Base-by-base conservation (phyloP, 257 asterid species). In the Plantago major region DNA sequence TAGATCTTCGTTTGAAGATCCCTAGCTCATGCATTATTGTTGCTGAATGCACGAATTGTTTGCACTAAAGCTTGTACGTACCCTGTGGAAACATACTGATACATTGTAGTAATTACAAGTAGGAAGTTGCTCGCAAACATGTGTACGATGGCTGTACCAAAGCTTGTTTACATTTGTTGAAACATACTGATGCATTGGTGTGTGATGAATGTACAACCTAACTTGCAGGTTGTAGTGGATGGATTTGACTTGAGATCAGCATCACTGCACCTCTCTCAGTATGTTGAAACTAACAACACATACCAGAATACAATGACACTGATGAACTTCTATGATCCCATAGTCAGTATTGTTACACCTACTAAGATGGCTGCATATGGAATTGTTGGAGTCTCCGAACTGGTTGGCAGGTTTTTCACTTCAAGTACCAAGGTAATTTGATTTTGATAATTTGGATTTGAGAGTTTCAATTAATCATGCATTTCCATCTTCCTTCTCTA, bases 171-270 rank as follows among this genome's bases (percentile, higher is more conserved):
- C n/a, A n/a, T n/a, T n/a, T n/a, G n/a, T n/a, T n/a, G n/a, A n/a
- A n/a, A n/a, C n/a, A n/a, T n/a, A n/a, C n/a, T n/a, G n/a, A n/a
- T n/a, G n/a, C n/a, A n/a, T n/a, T n/a, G n/a, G n/a, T n/a, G n/a
- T n/a, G n/a, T n/a, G n/a, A n/a, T n/a, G n/a, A n/a, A n/a, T n/a
- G 2, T 45, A 15, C 13, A 10, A 1, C 14, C 48, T 52, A 57
- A 28, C 46, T 57, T 46, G 53, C 74, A 91, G 98, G 95, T 91
- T 69, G 99, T 97, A 64, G 95, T 92, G 71, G 99, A 97, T 70
- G 99, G 97, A 42, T 77, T 89, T 68, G 95, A 89, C 74, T 74
- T 92, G 80, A 82, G 99, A 79, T 89, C 95, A 55, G 99, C 97
- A 60, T 92, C 99, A 1, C 70, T 92, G 68, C 89, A 89, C 83